A percentile compares a stretch with the other conserved stretches of the same genome.
These are phyloP conservation scores for Barnettozyma botsteinii DNA, from an alignment of 805 yeast genomes.

Conservation along the genomic window DNA sequence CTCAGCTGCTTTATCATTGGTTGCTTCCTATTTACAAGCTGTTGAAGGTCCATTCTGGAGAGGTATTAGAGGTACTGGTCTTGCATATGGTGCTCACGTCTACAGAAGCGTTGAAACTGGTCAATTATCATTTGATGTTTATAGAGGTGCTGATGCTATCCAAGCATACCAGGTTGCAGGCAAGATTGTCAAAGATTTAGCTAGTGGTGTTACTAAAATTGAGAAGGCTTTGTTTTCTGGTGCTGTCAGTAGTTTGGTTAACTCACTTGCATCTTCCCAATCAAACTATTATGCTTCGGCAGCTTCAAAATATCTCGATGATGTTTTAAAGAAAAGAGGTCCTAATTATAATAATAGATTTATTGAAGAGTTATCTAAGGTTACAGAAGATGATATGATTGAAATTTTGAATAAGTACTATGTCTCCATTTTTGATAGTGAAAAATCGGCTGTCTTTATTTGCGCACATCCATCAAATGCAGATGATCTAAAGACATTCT, in stretches of 20 bases:
- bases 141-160: constrained; percentile 79
- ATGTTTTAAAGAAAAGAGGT: constrained; percentile 64
- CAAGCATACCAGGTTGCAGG: constrained; percentile 58
- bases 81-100: constrained; percentile 83
- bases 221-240: constrained; percentile 61
- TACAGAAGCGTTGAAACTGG: constrained; percentile 59
- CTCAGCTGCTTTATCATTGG: constrained; percentile 62
- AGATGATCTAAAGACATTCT: constrained; percentile 40
- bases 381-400: constrained; percentile 49
- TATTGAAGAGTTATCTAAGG: constrained; percentile 45
- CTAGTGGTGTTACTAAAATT: constrained; percentile 46
- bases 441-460: constrained; percentile 54
- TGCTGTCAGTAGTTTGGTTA: constrained; percentile 71
- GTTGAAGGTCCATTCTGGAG: constrained; percentile 98
- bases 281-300: constrained; percentile 65
- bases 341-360: constrained; percentile 52
- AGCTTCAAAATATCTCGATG: constrained; percentile 56
- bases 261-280: constrained; percentile 61
- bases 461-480: constrained; percentile 68
- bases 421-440: constrained; percentile 54
- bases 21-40: constrained; percentile 70
- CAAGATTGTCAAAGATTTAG: constrained; percentile 55
- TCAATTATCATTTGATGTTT: constrained; percentile 56
- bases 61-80: constrained; percentile 90
- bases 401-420: constrained; percentile 52